Evolutionary conservation across 768 basidiomycete species (phyloP), one percentile per base, ranked within the genome.

Genomic region (Calocera cornea): DNA sequence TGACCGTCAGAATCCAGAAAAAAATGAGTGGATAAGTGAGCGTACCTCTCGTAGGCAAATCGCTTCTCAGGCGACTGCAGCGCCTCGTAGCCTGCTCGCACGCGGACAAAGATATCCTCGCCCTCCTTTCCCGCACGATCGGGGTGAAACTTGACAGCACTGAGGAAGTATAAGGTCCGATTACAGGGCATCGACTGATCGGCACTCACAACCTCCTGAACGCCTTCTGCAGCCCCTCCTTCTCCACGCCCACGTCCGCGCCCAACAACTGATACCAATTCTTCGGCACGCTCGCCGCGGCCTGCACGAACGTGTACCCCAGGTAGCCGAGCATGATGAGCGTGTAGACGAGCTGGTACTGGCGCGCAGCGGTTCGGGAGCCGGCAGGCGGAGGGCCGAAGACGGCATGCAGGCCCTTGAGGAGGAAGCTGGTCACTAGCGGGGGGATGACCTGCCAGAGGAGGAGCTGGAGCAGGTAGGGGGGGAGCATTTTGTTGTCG

Each of bases 21-120:
- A 40, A 64, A 41, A 66, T 34, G 22, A 29, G 29, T 63, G 44
- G 0, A 22, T 24, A 47, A 10, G 40, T 17, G 0, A 74, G 14
- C 83, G 65, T 71, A 89, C 87, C 90, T 82, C 72, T 94, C 92
- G 74, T 94, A 94, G 0, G 90, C 92, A 78, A 92, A 93, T 64
- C 91, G 77, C 50, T 85, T 85, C 10, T 83, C 80, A 1, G 92
- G 91, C 70, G 90, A 81, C 74, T 87, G 90, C 31, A 94, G 75
- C 1, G 87, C 86, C 70, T 94, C 90, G 70, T 85, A 92, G 36
- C 85, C 88, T 72, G 87, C 84, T 68, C 89, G 78, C 2, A 89
- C 85, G 54, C 78, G 75, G 63, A 92, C 88, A 73, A 94, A 94
- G 31, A 84, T 66, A 14, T 80, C 80, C 70, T 86, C 86, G 22